These are phyloP conservation scores for Trichoderma cornu-damae DNA, from an alignment of 2,329 filamentous ascomycete species.

Conservation along the genomic window DNA sequence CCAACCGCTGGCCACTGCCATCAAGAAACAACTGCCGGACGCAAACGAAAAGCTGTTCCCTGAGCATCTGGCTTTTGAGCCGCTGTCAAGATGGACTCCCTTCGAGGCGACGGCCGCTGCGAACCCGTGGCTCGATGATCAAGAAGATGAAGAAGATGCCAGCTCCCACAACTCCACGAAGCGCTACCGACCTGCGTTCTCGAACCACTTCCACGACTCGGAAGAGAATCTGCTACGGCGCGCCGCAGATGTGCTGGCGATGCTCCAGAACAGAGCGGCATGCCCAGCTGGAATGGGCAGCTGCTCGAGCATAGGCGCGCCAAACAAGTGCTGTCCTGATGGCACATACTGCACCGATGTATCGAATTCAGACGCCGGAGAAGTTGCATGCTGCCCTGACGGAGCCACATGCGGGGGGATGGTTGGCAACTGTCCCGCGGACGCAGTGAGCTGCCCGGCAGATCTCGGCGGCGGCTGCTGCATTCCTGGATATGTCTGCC, in stretches of 20 bases:
- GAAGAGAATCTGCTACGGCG: conserved; percentile 36
- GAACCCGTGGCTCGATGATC: conserved; percentile 27
- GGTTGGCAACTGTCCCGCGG: conserved; percentile 57
- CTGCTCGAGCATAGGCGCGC: conserved; percentile 59
- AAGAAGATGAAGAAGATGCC: conserved; percentile 25
- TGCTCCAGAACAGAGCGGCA: conserved; percentile 54
- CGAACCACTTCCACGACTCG: conserved; percentile 38
- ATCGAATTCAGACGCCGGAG: conserved; percentile 56
- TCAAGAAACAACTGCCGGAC: conserved; percentile 68
- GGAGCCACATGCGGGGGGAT: conserved; percentile 59
- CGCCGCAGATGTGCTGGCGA: conserved; percentile 42
- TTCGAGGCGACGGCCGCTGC: conserved; percentile 31
- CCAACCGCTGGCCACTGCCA: conserved; percentile 48
- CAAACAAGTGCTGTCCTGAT: conserved; percentile 68
- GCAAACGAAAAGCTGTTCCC: conserved; percentile 69
- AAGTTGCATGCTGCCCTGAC: conserved; percentile 69
- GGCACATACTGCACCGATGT: conserved; percentile 62
- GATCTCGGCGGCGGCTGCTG: conserved; percentile 70
- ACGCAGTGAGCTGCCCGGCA: conserved; percentile 60
- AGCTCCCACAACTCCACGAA: conserved; percentile 21
- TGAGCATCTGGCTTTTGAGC: conserved; percentile 55
- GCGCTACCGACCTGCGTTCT: conserved; percentile 47
- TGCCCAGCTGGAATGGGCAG: conserved; percentile 63
- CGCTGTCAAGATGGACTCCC: conserved; percentile 26
- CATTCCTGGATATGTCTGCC: conserved; percentile 64